These are phyloP conservation scores for Populus tomentosa DNA, from an alignment of 441 rosid genomes.

Conservation along the genomic window DNA sequence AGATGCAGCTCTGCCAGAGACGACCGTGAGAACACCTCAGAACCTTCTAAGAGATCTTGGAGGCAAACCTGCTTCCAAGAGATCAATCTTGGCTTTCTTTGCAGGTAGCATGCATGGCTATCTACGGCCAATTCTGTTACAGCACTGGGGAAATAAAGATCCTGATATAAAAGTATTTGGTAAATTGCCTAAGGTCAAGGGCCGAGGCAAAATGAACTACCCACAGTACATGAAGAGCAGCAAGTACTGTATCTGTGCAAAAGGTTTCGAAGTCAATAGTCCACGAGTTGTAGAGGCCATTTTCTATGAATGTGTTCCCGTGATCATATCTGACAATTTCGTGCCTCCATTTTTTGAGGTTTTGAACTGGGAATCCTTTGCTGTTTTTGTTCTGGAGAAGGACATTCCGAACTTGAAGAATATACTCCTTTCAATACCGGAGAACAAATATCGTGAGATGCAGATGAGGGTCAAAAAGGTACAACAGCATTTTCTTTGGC, in stretches of 20 bases:
- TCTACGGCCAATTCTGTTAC: slow-evolving; percentile 61
- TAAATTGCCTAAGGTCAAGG: slow-evolving; percentile 38
- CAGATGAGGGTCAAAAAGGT: slow-evolving; percentile 74
- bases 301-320: slow-evolving; percentile 20
- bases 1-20: slow-evolving; percentile 85
- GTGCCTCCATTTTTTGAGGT: slow-evolving; percentile 82
- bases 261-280: slow-evolving; percentile 86
- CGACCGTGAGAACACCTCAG: slow-evolving; percentile 48
- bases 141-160: slow-evolving; percentile 75
- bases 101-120: slow-evolving; percentile 90
- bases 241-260: slow-evolving; percentile 87
- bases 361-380: slow-evolving; percentile 82
- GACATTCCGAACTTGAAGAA: slow-evolving; percentile 75
- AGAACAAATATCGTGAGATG: slow-evolving; percentile 48
- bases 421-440: slow-evolving; percentile 54
- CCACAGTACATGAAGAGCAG: slow-evolving; percentile 74
- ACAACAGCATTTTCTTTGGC: slow-evolving; percentile 93
- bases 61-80: slow-evolving; percentile 61
- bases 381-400: slow-evolving; percentile 71
- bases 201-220: slow-evolving; percentile 57
- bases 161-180: slow-evolving; percentile 78
- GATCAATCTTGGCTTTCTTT: slow-evolving; percentile 75
- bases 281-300: slow-evolving; percentile 89
- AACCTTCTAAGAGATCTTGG: slow-evolving; percentile 61
- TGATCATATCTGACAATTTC: slow-evolving; percentile 76